Conservation (phyloP, 116 monocot species). For the Posidonia oceanica region DNA sequence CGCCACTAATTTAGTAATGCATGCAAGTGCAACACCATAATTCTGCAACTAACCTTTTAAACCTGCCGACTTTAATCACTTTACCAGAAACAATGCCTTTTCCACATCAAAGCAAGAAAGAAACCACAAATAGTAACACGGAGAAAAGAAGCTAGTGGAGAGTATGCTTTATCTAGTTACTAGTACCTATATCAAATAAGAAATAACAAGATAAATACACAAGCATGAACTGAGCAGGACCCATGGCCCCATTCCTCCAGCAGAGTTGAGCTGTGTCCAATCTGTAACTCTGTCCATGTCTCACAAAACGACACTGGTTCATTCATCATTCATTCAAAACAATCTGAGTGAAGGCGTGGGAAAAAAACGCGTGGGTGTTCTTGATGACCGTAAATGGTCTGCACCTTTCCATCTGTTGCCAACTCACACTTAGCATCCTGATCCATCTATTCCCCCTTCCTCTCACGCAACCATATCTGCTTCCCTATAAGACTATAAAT, state of each 20-base stretch:
- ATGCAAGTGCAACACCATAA: too few species aligned
- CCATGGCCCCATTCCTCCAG: background rate
- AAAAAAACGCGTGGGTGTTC: background rate
- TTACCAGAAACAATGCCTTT: too few species aligned
- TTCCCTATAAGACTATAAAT: background rate
- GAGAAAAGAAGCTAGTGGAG: too few species aligned
- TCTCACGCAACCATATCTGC: background rate
- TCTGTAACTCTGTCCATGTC: background rate
- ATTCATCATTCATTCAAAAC: background rate
- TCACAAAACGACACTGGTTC: background rate
- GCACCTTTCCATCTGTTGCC: slow-evolving; percentile 4
- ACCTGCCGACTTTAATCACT: too few species aligned
- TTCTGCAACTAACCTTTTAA: too few species aligned
- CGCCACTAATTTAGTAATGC: too few species aligned
- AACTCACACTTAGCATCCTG: background rate
- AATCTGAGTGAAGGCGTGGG: background rate
- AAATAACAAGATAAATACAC: background rate
- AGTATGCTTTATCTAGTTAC: too few species aligned
- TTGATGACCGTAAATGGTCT: background rate
- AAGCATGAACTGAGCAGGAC: background rate
- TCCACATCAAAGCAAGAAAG: too few species aligned
- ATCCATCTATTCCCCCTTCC: background rate
- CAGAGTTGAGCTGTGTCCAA: slow-evolving; percentile 1
- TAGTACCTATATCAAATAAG: too few species aligned
- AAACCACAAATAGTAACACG: too few species aligned